Evolutionary conservation across 2,329 filamentous ascomycete species (phyloP).

Genomic region (Coleophoma crateriformis): DNA sequence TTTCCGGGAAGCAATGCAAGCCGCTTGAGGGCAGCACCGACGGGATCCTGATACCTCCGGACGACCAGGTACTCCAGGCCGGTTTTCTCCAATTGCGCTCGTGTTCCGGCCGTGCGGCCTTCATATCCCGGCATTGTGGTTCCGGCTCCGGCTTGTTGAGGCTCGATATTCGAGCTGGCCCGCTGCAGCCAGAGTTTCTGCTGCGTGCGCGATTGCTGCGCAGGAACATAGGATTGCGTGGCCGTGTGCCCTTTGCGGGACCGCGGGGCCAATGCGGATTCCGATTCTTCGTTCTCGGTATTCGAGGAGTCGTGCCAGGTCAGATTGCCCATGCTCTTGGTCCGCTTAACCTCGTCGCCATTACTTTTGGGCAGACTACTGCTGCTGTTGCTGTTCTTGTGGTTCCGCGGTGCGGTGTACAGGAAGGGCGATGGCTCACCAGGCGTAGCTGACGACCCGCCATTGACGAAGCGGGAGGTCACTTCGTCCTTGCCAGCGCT

Average conservation of each 20-base stretch:
- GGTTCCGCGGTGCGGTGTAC: constrained; percentile 15
- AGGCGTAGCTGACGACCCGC: constrained; percentile 39
- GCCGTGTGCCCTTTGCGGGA: constrained; percentile 17
- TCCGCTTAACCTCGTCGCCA: constrained; percentile 20
- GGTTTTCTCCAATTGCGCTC: constrained; percentile 62
- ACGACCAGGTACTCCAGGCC: constrained; percentile 72
- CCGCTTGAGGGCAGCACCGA: constrained; percentile 55
- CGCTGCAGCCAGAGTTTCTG: constrained; percentile 72
- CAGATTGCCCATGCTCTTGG: constrained; percentile 24
- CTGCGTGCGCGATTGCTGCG: constrained; percentile 60
- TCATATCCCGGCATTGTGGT: constrained; percentile 43
- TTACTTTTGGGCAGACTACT: constrained; percentile 4
- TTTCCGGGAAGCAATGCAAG: constrained; percentile 46
- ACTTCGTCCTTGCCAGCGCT: constrained; percentile 35
- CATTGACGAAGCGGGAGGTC: constrained; percentile 54
- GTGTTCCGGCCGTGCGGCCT: constrained; percentile 56
- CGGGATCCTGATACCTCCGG: constrained; percentile 64
- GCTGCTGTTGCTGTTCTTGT: constrained; percentile 9
- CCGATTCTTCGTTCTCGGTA: constrained; percentile 31
- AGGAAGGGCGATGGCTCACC: constrained; percentile 44
- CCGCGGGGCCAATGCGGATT: constrained; percentile 40
- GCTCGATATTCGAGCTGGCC: constrained; percentile 67
- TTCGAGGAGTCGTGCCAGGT: constrained; percentile 10
- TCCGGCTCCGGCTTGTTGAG: constrained; percentile 45
- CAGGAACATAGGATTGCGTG: constrained; percentile 18